Conservation (phyloP, 176 grass and related monocot species). For the Carex myosuroides region DNA sequence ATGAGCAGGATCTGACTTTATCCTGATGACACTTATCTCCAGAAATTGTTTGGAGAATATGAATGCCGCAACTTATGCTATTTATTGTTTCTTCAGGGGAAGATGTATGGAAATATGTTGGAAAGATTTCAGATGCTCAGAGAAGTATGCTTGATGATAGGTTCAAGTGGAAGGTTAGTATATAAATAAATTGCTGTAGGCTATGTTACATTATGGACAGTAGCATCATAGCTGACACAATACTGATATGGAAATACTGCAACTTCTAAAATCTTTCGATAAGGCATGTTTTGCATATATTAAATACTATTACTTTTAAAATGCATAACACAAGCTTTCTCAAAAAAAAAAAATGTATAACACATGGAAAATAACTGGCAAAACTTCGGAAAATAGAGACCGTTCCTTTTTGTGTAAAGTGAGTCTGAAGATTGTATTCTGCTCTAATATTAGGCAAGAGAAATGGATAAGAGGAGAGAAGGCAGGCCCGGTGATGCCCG, state of each 20-base stretch:
- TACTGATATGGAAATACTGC: background rate
- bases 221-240: background rate
- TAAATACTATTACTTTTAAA: constrained; percentile 6
- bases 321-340: background rate
- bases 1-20: background rate
- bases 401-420: background rate
- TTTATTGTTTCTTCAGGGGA: constrained; percentile 49
- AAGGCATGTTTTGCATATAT: background rate
- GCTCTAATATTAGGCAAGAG: constrained; percentile 53
- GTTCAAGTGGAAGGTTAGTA: constrained; percentile 97
- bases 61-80: background rate
- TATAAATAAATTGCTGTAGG: constrained; percentile 14
- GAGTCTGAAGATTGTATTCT: constrained; percentile 19
- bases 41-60: constrained; percentile 17
- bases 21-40: background rate
- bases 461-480: constrained; percentile 99
- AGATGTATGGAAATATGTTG: constrained; percentile 97
- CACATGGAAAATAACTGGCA: constrained; percentile 6
- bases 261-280: background rate
- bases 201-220: background rate
- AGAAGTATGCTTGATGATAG: constrained; percentile 99
- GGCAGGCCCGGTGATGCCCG: constrained; percentile 86
- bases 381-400: background rate
- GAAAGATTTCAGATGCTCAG: constrained; percentile 98
- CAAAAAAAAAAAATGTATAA: background rate